Evolutionary conservation across 2,329 filamentous ascomycete species (phyloP), one percentile per base, ranked within the genome.

Genomic region (Hypoxylon sp.): DNA sequence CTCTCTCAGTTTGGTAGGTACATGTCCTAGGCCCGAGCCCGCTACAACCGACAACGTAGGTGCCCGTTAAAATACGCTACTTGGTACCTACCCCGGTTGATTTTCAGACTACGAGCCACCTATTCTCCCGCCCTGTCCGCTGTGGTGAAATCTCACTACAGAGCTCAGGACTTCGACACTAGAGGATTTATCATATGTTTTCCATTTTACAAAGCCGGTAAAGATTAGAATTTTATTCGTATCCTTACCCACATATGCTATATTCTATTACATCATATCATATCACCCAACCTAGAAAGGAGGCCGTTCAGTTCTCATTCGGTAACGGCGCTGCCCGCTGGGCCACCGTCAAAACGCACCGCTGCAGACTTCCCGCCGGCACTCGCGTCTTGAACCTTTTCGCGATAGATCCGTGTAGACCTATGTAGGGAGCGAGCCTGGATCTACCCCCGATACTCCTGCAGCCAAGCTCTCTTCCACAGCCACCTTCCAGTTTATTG

Each of bases 381-480:
- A 41, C 36, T 41, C n/a, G 36, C 36, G 36, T 41, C 36, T 41
- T 17, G 36, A n/a, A 41, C 36, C 36, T 17, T 41, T 41, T 41
- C 36, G 9, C 36, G 36, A n/a, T 19, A 19, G n/a, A 41, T 41
- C 14, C 36, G 36, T n/a, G 36, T n/a, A 41, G n/a, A 41, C n/a
- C n/a, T n/a, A n/a, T 17, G 7, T 41, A 9, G 36, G 36, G n/a
- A 41, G n/a, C n/a, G 36, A 7, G 14, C 36, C n/a, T n/a, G 17
- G 36, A 17, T 41, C 36, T 41, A 17, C n/a, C 2, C 36, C 36
- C 3, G 19, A 41, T n/a, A 41, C n/a, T 19, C n/a, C 3, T 17
- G n/a, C n/a, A 17, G 36, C 36, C n/a, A 41, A 17, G 2, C 36
- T 41, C 19, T 41, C 36, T 17, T 41, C 36, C 14, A 41, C 2